These are phyloP conservation scores for Linnemannia elongata DNA, from an alignment of 192 early-diverging fungal species.

Conservation along the genomic window DNA sequence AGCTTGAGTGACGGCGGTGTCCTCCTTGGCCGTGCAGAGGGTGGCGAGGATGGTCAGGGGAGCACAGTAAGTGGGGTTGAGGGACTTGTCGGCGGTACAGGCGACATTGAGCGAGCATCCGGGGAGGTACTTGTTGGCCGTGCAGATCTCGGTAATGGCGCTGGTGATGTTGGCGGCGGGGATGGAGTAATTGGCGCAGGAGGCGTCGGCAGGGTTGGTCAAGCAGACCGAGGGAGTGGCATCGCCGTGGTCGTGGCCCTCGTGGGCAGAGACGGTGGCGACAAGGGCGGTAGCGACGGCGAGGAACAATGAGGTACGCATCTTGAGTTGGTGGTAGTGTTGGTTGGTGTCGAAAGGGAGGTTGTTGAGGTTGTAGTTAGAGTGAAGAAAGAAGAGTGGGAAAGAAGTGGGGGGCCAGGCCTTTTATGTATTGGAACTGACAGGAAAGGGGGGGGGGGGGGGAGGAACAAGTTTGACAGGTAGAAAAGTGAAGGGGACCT, in stretches of 20 bases:
- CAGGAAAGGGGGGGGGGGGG: not conserved
- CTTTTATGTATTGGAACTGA: not conserved
- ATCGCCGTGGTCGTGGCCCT: constrained; percentile 26
- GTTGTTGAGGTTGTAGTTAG: not conserved
- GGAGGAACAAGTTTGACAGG: not conserved
- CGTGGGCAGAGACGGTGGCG: constrained; percentile 40
- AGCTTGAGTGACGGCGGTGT: constrained; percentile 22
- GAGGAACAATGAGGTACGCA: constrained; percentile 44
- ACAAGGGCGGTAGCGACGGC: constrained; percentile 30
- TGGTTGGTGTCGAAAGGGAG: not conserved
- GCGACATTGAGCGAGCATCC: constrained; percentile 55
- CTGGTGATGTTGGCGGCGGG: constrained; percentile 32
- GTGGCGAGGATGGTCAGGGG: constrained; percentile 45
- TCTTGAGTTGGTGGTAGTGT: constrained; percentile 3
- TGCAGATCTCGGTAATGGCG: constrained; percentile 44
- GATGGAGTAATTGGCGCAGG: constrained; percentile 38
- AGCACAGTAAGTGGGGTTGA: constrained; percentile 35
- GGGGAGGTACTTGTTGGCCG: constrained; percentile 40
- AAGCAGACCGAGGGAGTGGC: constrained; percentile 40
- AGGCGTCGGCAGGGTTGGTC: constrained; percentile 38
- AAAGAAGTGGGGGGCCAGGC: not conserved
- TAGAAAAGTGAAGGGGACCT: not conserved
- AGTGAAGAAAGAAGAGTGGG: not conserved
- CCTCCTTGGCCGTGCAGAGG: constrained; percentile 44
- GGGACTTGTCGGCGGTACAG: constrained; percentile 32